Evolutionary conservation across 306 rosid genomes (phyloP).

Genomic region (Datisca glomerata): DNA sequence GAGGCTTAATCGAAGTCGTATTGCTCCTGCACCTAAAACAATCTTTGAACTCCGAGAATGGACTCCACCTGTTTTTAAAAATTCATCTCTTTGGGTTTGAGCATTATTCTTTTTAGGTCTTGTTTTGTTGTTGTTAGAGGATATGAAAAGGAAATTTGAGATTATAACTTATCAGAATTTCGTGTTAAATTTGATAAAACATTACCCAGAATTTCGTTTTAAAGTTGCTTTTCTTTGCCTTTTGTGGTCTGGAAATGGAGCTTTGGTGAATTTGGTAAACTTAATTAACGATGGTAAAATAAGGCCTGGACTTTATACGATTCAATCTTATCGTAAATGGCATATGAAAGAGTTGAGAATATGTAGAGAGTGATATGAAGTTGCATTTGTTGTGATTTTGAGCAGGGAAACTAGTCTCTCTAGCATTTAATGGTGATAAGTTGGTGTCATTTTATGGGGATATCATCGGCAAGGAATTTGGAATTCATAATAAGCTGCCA

Average conservation of each 20-base stretch:
- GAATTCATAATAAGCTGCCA: slow-evolving; percentile 17
- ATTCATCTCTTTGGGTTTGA: too few species aligned
- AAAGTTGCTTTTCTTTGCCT: background rate
- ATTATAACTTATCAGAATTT: too few species aligned
- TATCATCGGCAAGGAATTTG: slow-evolving; percentile 8
- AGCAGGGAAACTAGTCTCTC: slow-evolving; percentile 44
- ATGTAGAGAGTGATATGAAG: too few species aligned
- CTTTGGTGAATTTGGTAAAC: background rate
- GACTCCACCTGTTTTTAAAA: too few species aligned
- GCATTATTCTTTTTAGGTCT: too few species aligned
- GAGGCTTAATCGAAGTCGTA: too few species aligned
- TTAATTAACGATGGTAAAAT: background rate
- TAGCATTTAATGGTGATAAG: slow-evolving; percentile 30
- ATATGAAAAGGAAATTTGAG: too few species aligned
- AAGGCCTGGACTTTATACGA: background rate
- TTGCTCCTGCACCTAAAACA: too few species aligned
- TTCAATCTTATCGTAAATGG: background rate
- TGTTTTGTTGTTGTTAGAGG: too few species aligned
- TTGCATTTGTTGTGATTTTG: slow-evolving; percentile 12
- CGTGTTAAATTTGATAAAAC: too few species aligned
- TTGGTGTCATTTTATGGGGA: slow-evolving; percentile 21
- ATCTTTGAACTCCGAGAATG: too few species aligned
- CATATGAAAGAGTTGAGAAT: too few species aligned
- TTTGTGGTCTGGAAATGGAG: background rate
- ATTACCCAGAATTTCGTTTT: background rate